Conservation (phyloP, 192 early-diverging fungal species). For the Entomortierella beljakovae region DNA sequence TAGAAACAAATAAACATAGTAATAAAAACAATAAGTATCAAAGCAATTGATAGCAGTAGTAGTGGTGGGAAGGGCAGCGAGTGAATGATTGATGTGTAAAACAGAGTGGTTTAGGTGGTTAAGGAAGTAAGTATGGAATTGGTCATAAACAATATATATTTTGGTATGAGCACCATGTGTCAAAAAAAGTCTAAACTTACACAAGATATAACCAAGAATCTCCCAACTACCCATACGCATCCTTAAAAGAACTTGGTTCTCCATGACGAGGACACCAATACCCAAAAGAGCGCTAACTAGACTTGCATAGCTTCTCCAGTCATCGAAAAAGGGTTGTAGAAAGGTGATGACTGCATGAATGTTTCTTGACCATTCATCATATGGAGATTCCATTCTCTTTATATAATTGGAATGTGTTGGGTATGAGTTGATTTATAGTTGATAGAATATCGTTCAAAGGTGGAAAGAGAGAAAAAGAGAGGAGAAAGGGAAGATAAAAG, state of each 20-base stretch:
- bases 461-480: neutral
- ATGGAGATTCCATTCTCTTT: slow-evolving; percentile 36
- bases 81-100: neutral
- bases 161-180: neutral
- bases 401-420: neutral
- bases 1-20: slow-evolving; percentile 16
- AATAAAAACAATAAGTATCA: neutral
- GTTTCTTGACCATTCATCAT: slow-evolving; percentile 50
- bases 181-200: slow-evolving; percentile 21
- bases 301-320: slow-evolving; percentile 50
- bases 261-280: slow-evolving; percentile 49
- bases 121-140: neutral
- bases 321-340: slow-evolving; percentile 48
- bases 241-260: slow-evolving; percentile 46
- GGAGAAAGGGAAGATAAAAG: neutral
- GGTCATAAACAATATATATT: neutral
- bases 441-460: too few relatives aligned
- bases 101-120: too few relatives aligned
- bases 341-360: slow-evolving; percentile 53
- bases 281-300: slow-evolving; percentile 35
- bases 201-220: slow-evolving; percentile 49
- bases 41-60: neutral
- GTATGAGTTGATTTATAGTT: too few relatives aligned
- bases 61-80: neutral
- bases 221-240: slow-evolving; percentile 56